phyloP scores from a whole-genome alignment of 2,329 filamentous ascomycete genomes.

The Alternaria gansuensis region DNA sequence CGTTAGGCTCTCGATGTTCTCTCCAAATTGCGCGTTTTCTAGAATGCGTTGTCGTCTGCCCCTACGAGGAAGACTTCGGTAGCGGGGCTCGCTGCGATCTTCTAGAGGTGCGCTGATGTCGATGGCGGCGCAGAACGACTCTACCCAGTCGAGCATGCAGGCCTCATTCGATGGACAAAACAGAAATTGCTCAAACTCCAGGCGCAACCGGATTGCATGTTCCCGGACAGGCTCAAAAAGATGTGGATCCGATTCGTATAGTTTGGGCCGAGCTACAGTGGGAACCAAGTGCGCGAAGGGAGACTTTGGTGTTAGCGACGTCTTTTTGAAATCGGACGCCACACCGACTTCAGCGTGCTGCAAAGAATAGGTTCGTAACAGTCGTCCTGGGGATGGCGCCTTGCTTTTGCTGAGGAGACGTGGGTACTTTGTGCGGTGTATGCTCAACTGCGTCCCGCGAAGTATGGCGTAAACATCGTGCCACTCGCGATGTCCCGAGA shows the following conservation, averaged over 20 bases:
- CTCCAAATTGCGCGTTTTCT: slow-evolving; percentile 42
- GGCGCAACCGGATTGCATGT: slow-evolving; percentile 75
- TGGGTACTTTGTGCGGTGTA: slow-evolving; percentile 70
- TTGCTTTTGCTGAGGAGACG: slow-evolving; percentile 56
- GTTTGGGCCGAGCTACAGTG: slow-evolving; percentile 48
- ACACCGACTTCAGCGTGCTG: slow-evolving; percentile 79
- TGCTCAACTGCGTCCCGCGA: slow-evolving; percentile 72
- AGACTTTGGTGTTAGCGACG: slow-evolving; percentile 54
- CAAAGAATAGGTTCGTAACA: slow-evolving; percentile 74
- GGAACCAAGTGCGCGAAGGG: slow-evolving; percentile 59
- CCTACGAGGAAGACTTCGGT: slow-evolving; percentile 59
- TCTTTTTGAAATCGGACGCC: slow-evolving; percentile 75
- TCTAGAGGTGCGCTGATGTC: slow-evolving; percentile 75
- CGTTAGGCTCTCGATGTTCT: slow-evolving; percentile 46
- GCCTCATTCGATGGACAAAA: slow-evolving; percentile 71
- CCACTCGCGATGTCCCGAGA: slow-evolving; percentile 71
- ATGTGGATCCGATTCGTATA: slow-evolving; percentile 58
- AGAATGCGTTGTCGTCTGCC: slow-evolving; percentile 51
- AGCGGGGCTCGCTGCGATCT: slow-evolving; percentile 64
- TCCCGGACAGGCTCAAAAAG: slow-evolving; percentile 58
- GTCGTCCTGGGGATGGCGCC: slow-evolving; percentile 63
- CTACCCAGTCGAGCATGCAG: slow-evolving; percentile 73
- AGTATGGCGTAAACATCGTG: slow-evolving; percentile 69
- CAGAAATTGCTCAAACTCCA: slow-evolving; percentile 77
- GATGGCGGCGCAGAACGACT: slow-evolving; percentile 73